These are phyloP conservation scores for Furcasterigmium sp. DNA, from an alignment of 2,329 filamentous ascomycete genomes.

Conservation along the genomic window DNA sequence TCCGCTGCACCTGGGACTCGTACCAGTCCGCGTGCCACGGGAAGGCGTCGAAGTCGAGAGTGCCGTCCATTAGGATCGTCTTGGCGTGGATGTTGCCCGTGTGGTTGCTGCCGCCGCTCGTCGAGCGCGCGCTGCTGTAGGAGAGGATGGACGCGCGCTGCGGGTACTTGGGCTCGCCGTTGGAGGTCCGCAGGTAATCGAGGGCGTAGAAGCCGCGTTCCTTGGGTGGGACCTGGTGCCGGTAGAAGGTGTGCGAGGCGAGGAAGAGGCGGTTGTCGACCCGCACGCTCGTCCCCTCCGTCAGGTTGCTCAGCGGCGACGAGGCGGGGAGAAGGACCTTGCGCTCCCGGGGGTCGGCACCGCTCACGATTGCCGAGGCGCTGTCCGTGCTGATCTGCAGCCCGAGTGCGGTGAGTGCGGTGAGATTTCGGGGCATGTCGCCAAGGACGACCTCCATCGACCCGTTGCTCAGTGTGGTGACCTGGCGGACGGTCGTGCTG, in stretches of 20 bases:
- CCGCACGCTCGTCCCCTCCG: background rate
- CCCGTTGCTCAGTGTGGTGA: background rate
- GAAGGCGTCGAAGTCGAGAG: constrained; percentile 14
- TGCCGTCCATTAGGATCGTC: constrained; percentile 13
- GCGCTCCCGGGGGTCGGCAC: background rate
- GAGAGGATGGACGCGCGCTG: constrained; percentile 6
- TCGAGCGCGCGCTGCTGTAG: background rate
- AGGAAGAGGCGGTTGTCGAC: constrained; percentile 11
- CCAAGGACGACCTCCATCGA: background rate
- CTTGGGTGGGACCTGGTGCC: constrained; percentile 10
- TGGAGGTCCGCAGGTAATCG: constrained; percentile 3
- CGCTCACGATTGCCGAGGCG: background rate
- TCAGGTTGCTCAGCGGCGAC: background rate
- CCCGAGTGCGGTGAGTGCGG: background rate
- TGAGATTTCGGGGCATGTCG: background rate
- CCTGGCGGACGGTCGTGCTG: constrained; percentile 1
- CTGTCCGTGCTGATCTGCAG: background rate
- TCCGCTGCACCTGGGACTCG: constrained; percentile 6
- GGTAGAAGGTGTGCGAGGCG: constrained; percentile 8
- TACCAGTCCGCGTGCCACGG: constrained; percentile 19
- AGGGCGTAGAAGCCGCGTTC: constrained; percentile 5
- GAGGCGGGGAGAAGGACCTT: background rate
- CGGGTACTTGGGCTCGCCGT: constrained; percentile 8
- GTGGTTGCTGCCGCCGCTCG: constrained; percentile 4
- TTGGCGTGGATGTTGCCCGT: constrained; percentile 12